These are phyloP conservation scores for Penicillium sp. DNA, from an alignment of 2,329 filamentous ascomycete genomes.

Conservation along the genomic window DNA sequence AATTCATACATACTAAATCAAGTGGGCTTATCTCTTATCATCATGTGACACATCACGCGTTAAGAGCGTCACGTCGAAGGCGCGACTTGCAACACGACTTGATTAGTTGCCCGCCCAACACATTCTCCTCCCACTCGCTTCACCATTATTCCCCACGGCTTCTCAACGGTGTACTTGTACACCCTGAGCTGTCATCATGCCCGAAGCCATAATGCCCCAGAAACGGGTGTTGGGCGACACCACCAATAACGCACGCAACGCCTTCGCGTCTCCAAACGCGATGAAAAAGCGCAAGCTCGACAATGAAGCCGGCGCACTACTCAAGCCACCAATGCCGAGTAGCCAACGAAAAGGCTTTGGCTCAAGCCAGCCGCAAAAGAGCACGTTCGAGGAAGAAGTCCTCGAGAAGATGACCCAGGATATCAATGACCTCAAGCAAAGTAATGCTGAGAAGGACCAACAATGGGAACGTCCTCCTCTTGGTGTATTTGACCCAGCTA, in stretches of 20 bases:
- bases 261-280: slow-evolving; percentile 50
- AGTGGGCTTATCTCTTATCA: slow-evolving; percentile 14
- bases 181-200: slow-evolving; percentile 28
- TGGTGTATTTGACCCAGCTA: slow-evolving; percentile 57
- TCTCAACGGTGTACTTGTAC: not conserved
- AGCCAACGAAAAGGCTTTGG: slow-evolving; percentile 51
- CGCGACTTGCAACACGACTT: slow-evolving; percentile 22
- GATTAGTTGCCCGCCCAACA: slow-evolving; percentile 14
- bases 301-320: slow-evolving; percentile 44
- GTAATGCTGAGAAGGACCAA: slow-evolving; percentile 88
- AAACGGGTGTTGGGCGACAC: slow-evolving; percentile 69
- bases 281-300: slow-evolving; percentile 84
- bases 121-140: slow-evolving; percentile 4
- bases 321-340: slow-evolving; percentile 58
- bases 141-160: not conserved
- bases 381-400: slow-evolving; percentile 87
- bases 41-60: slow-evolving; percentile 24
- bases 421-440: slow-evolving; percentile 76
- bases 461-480: slow-evolving; percentile 71
- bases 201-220: slow-evolving; percentile 51
- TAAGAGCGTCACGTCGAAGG: slow-evolving; percentile 24
- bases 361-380: slow-evolving; percentile 70
- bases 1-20: not conserved
- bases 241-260: slow-evolving; percentile 59
- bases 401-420: slow-evolving; percentile 95